Conservation (phyloP, 805 yeast genomes). For the Candida corydali region DNA sequence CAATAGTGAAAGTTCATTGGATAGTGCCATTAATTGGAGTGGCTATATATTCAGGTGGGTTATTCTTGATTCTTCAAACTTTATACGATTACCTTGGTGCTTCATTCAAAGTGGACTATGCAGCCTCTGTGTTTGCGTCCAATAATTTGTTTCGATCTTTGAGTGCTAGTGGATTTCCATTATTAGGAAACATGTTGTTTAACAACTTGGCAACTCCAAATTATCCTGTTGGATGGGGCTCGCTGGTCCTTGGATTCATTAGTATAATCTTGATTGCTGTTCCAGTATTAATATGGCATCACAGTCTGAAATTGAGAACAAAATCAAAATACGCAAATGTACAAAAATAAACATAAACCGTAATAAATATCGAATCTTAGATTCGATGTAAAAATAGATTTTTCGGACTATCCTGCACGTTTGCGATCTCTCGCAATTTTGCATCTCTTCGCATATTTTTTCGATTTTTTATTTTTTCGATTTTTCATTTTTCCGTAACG, state of each 20-base stretch:
- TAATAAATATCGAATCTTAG: no score
- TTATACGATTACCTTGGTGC: conserved; percentile 46
- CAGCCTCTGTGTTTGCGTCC: conserved; percentile 53
- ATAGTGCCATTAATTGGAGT: conserved; percentile 44
- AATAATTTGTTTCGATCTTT: conserved; percentile 47
- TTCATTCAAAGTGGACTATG: conserved; percentile 43
- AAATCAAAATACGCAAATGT: conserved; percentile 34
- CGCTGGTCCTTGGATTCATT: conserved; percentile 42
- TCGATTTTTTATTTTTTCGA: no score
- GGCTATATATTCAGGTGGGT: conserved; percentile 33
- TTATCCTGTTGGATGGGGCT: conserved; percentile 60
- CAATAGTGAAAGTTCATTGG: conserved; percentile 42
- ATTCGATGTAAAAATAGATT: no score
- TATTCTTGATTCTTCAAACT: conserved; percentile 48
- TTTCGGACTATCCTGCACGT: not conserved
- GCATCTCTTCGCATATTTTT: not conserved
- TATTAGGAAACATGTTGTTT: conserved; percentile 61
- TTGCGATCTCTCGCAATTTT: not conserved
- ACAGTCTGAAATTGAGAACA: conserved; percentile 42
- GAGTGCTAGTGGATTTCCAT: conserved; percentile 52
- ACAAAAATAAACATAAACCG: no score
- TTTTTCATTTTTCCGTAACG: no score
- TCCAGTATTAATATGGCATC: conserved; percentile 42
- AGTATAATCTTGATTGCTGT: conserved; percentile 39
- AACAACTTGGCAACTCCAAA: conserved; percentile 43